A percentile compares a stretch with the other conserved stretches of the same genome.
phyloP scores from a whole-genome alignment of 2,329 filamentous ascomycete genomes.

The Madurella mycetomatis region DNA sequence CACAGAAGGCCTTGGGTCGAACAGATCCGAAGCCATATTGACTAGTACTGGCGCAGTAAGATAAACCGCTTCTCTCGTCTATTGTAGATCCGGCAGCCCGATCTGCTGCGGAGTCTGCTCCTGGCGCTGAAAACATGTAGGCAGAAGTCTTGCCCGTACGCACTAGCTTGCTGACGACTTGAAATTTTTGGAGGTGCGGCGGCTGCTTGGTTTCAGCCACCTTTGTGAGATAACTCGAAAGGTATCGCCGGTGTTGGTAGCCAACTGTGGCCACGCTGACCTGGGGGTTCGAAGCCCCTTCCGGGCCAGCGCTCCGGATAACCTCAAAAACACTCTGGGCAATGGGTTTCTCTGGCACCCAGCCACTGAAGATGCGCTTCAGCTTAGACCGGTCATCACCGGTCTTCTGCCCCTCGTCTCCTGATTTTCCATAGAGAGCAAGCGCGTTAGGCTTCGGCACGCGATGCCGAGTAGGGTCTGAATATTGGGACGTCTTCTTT shows the following conservation, averaged over 20 bases:
- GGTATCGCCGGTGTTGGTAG: slow-evolving; percentile 34
- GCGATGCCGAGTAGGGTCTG: slow-evolving; percentile 22
- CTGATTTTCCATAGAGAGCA: slow-evolving; percentile 22
- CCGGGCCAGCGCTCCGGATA: slow-evolving; percentile 30
- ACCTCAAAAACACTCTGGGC: slow-evolving; percentile 34
- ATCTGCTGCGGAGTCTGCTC: neutral
- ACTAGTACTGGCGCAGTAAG: neutral
- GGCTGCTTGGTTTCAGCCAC: slow-evolving; percentile 37
- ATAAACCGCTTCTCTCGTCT: neutral
- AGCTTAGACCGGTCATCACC: slow-evolving; percentile 14
- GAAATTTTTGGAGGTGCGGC: slow-evolving; percentile 36
- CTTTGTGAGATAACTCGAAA: slow-evolving; percentile 31
- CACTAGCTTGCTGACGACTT: slow-evolving; percentile 35
- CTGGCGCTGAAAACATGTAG: slow-evolving; percentile 36
- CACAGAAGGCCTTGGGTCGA: slow-evolving; percentile 16
- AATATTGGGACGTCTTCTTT: slow-evolving; percentile 32
- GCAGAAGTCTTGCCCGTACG: slow-evolving; percentile 39
- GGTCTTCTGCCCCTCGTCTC: slow-evolving; percentile 5
- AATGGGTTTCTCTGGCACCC: slow-evolving; percentile 35
- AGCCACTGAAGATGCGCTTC: slow-evolving; percentile 24
- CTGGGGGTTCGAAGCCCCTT: slow-evolving; percentile 35
- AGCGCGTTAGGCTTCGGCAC: slow-evolving; percentile 28
- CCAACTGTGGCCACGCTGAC: slow-evolving; percentile 35
- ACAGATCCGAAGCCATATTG: slow-evolving; percentile 21
- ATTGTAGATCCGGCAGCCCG: neutral